phyloP scores from a whole-genome alignment of 129 eudicot species.

The Deinandra increscens region DNA sequence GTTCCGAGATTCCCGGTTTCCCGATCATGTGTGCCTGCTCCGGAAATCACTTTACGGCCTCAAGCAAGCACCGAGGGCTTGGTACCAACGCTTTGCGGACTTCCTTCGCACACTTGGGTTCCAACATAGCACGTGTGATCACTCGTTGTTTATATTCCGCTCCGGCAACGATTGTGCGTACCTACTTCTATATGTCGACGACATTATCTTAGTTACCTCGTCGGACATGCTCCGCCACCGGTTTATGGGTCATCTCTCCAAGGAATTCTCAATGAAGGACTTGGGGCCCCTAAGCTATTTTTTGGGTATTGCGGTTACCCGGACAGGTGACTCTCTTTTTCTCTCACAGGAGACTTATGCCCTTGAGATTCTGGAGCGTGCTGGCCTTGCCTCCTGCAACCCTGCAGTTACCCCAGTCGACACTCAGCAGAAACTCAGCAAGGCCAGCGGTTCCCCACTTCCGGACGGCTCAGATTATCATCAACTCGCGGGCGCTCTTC shows the following conservation, averaged over 20 bases:
- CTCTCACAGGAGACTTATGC: constrained; percentile 2
- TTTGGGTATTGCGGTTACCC: not conserved
- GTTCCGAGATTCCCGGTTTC: not conserved
- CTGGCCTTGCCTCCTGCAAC: too few species aligned
- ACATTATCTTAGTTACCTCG: not conserved
- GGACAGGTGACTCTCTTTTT: not conserved
- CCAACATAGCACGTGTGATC: not conserved
- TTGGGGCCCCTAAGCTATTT: not conserved
- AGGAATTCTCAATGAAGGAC: not conserved
- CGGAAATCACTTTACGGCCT: not conserved
- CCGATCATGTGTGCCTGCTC: not conserved
- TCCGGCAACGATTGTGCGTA: too few species aligned
- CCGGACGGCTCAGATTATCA: too few species aligned
- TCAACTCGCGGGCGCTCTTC: too few species aligned
- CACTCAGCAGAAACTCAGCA: too few species aligned
- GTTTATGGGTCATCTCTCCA: not conserved
- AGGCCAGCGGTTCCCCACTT: too few species aligned
- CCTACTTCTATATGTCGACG: not conserved
- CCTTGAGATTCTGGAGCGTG: not conserved
- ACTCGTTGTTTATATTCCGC: not conserved
- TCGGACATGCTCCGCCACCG: not conserved
- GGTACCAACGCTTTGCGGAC: constrained; percentile 2
- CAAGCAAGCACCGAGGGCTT: constrained; percentile 1
- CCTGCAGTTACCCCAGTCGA: too few species aligned
- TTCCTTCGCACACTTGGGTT: not conserved